Evolutionary conservation across 495 filamentous ascomycete species (phyloP), one percentile per base, ranked within the genome.

Genomic region (Neurospora sp.): DNA sequence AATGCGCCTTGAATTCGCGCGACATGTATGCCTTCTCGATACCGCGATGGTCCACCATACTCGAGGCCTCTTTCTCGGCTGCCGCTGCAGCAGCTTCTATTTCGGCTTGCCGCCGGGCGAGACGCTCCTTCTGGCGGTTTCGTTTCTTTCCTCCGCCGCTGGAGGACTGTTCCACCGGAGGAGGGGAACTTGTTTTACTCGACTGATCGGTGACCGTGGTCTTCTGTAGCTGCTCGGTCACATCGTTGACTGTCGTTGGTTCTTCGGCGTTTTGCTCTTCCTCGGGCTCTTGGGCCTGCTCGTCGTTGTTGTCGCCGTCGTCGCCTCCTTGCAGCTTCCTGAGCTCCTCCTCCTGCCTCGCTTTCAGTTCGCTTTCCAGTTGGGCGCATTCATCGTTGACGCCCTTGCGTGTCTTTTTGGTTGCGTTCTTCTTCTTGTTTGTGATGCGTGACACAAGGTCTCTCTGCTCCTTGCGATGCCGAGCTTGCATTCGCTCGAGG

Each of bases 391-490:
- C 92, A 74, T 93, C 89, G 76, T 92, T 94, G 75, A 98, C 86
- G 48, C 91, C 91, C 81, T 94, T 96, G 40, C 96, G 89, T 18
- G 94, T 98, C 87, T 97, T 98, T 83, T 98, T 99, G 44, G 91
- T 96, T 37, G 96, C 94, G 71, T 90, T 88, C 83, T 97, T 98
- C 85, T 97, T 98, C 84, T 97, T 97, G 83, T 93, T 94, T 8
- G 93, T 97, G 74, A 96, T 90, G 35, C 90, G 89, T 42, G 87
- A 84, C 83, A 94, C 92, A 27, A 99, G 86, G 48, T 99, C 95
- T 71, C 89, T 90, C 78, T 91, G 89, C 81, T 99, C 96, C 82
- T 94, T 97, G 75, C 92, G 88, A 81, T 99, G 96, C 48, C 90
- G 90, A 14, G 89, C 85, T 73, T 93, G 88, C 61, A 96, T 84